Evolutionary conservation across 441 rosid genomes (phyloP), one percentile per base, ranked within the genome.

Genomic region (Gossypium gossypioides): DNA sequence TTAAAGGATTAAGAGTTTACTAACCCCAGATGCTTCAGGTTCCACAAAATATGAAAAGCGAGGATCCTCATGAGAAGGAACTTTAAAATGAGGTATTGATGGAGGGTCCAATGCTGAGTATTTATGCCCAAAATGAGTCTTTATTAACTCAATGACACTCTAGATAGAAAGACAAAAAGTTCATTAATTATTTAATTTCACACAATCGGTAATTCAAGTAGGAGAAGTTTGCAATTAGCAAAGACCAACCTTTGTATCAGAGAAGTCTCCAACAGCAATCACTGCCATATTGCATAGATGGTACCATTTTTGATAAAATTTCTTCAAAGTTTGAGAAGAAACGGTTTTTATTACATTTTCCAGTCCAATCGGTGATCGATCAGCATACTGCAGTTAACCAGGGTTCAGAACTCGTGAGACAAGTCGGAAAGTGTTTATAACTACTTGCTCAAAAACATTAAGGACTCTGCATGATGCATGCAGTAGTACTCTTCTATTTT

Each of bases 1-100:
- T 71, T 3, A 2, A 15, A 55, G 3, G 1, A 40, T 15, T 71
- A 15, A 48, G 7, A 46, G 7, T 25, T 59, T 72, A 44, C 74
- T 72, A 72, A 93, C 98, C 91, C 95, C 97, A 68, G 89, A 87
- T 81, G 97, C 95, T 83, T 91, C 98, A 60, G 93, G 81, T 84
- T 93, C 98, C 72, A 86, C 90, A 77, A 88, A 89, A 83, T 91
- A 89, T 61, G 93, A 93, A 79, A 86, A 84, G 6, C 86, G 89
- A 60, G 98, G 89, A 77, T 86, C 88, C 79, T 83, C 80, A 50
- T 93, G 98, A 68, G 91, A 82, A 74, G 96, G 95, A 83, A 93
- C 92, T 51, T 80, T 79, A 83, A 85, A 88, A 18, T 82, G 42
- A 73, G 96, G 95, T 76, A 89, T 73, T 15, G 66, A 18, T 46